Evolutionary conservation across 495 filamentous ascomycete genomes (phyloP).

Genomic region (Thermothielavioides terrestris): DNA sequence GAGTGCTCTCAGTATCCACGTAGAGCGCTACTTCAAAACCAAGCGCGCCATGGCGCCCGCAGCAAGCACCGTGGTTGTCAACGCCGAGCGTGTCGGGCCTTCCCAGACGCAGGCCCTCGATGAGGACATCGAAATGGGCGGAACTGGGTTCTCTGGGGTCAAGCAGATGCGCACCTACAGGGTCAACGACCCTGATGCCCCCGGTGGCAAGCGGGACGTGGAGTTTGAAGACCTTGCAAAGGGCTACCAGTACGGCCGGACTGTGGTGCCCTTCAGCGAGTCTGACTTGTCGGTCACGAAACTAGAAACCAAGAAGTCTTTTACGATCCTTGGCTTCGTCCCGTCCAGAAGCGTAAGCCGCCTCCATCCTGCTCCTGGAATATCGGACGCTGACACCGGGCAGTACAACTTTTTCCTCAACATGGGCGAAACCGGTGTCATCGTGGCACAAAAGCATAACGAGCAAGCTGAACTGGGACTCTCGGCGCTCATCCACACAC

Average conservation of each 20-base stretch:
- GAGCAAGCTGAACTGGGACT: conserved; percentile 70
- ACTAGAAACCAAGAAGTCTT: conserved; percentile 61
- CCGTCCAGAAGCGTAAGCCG: conserved; percentile 55
- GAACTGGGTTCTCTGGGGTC: conserved; percentile 51
- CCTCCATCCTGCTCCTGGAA: background rate
- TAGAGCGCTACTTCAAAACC: conserved; percentile 84
- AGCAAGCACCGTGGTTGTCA: conserved; percentile 65
- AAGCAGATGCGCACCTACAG: conserved; percentile 69
- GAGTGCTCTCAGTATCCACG: conserved; percentile 71
- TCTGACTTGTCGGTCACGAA: conserved; percentile 75
- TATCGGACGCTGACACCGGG: conserved; percentile 1
- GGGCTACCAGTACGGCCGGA: conserved; percentile 90
- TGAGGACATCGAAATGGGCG: conserved; percentile 36
- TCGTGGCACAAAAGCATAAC: conserved; percentile 64
- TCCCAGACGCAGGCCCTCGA: conserved; percentile 42
- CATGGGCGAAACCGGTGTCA: conserved; percentile 67
- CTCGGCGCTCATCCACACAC: conserved; percentile 81
- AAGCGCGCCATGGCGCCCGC: conserved; percentile 62
- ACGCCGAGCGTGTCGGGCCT: conserved; percentile 32
- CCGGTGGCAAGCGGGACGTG: conserved; percentile 78
- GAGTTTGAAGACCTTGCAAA: conserved; percentile 77
- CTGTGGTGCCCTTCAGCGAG: conserved; percentile 78
- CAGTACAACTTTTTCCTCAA: conserved; percentile 80
- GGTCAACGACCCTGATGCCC: conserved; percentile 60
- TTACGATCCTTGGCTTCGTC: conserved; percentile 84